Evolutionary conservation across 352 stramenopile species (phyloP).

Genomic region (Phytophthora chlamydospora): DNA sequence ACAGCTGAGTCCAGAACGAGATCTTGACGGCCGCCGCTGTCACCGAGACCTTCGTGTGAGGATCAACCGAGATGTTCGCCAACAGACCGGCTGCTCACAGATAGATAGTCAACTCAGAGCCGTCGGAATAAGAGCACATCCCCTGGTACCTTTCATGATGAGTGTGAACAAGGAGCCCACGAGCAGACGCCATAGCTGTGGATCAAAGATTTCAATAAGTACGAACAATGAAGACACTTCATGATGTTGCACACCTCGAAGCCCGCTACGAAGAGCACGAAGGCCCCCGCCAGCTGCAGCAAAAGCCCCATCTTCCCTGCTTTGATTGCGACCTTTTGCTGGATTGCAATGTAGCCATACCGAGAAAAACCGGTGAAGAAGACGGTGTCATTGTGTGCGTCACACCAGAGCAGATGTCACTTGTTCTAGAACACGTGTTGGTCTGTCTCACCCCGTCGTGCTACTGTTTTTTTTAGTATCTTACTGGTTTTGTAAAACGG

Average conservation of each 20-base stretch:
- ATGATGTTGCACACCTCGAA: conserved; percentile 20
- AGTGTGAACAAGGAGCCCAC: conserved; percentile 20
- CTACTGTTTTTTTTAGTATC: background rate
- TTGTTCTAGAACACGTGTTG: background rate
- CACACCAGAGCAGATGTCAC: background rate
- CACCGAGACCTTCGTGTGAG: conserved; percentile 52
- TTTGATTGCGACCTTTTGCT: conserved; percentile 7
- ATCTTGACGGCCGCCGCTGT: conserved; percentile 43
- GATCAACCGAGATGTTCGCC: conserved; percentile 50
- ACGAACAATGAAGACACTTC: background rate
- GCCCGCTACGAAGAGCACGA: conserved; percentile 21
- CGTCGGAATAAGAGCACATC: too few relatives aligned
- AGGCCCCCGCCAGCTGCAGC: conserved; percentile 16
- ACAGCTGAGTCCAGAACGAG: conserved; percentile 58
- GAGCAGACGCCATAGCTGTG: conserved; percentile 31
- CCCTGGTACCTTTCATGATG: conserved; percentile 20
- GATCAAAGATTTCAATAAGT: conserved; percentile 4
- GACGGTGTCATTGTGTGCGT: background rate
- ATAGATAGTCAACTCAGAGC: too few relatives aligned
- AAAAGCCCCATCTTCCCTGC: conserved; percentile 16
- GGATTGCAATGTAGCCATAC: conserved; percentile 12
- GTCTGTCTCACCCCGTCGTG: background rate
- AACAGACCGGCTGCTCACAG: conserved; percentile 48
- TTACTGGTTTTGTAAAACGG: background rate
- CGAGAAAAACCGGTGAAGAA: too few relatives aligned